phyloP scores from a whole-genome alignment of 768 basidiomycete genomes.

The Trametes maxima region DNA sequence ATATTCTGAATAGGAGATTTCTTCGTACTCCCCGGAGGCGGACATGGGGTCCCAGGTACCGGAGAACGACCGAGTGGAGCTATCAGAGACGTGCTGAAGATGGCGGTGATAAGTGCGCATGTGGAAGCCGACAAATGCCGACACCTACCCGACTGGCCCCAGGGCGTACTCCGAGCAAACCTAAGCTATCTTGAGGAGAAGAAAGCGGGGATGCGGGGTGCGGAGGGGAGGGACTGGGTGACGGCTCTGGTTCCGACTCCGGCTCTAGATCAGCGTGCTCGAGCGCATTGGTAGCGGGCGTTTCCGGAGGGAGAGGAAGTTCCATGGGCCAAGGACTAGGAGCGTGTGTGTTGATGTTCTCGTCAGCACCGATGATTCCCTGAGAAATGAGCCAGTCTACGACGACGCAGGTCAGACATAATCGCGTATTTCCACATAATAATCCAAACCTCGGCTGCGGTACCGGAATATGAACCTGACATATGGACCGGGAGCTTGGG shows the following conservation, averaged over 20 bases:
- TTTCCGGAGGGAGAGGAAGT: not conserved
- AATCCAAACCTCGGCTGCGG: conserved; percentile 48
- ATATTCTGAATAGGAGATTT: conserved; percentile 14
- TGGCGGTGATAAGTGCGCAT: not conserved
- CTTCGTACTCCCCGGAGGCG: not conserved
- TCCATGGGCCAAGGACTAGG: conserved; percentile 1
- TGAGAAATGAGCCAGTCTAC: conserved; percentile 28
- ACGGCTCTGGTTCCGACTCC: not conserved
- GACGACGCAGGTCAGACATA: conserved; percentile 9
- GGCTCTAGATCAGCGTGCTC: not conserved
- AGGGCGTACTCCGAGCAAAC: not conserved
- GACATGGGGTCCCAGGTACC: conserved; percentile 19
- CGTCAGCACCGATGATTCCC: conserved; percentile 25
- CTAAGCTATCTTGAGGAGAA: not conserved
- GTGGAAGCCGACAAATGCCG: too few species aligned
- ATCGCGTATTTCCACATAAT: not conserved
- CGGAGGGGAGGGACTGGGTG: not conserved
- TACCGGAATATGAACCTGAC: conserved; percentile 73
- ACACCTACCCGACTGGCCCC: conserved; percentile 10
- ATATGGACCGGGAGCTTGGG: conserved; percentile 44
- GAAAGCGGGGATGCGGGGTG: not conserved
- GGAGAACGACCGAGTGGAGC: conserved; percentile 16
- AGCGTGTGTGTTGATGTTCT: not conserved
- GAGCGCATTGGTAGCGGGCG: not conserved
- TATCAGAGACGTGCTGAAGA: conserved; percentile 1